phyloP scores from a whole-genome alignment of 2,329 filamentous ascomycete genomes.

The Colletotrichum filicis region DNA sequence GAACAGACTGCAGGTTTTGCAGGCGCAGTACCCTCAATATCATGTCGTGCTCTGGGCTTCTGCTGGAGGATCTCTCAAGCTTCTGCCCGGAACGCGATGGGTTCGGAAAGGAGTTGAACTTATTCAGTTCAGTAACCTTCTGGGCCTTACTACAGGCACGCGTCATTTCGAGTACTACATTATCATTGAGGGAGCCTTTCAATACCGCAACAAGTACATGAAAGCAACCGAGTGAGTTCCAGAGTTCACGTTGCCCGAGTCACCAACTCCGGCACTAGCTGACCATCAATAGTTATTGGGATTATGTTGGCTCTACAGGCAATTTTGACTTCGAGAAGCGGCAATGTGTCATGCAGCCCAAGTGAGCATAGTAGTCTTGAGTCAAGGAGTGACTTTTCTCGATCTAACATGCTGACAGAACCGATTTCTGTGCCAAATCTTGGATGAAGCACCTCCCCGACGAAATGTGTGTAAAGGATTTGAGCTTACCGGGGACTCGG shows the following conservation, averaged over 20 bases:
- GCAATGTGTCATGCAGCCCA: neutral
- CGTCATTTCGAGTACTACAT: neutral
- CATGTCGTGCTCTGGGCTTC: neutral
- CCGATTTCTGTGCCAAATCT: neutral
- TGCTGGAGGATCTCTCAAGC: neutral
- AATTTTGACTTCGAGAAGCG: neutral
- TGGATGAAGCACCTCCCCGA: slow-evolving; percentile 15
- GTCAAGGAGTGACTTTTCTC: too few species aligned
- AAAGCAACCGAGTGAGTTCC: neutral
- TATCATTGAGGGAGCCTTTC: neutral
- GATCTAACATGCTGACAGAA: neutral
- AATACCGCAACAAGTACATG: neutral
- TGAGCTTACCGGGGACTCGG: slow-evolving; percentile 12
- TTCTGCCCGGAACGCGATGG: slow-evolving; percentile 7
- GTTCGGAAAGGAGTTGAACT: neutral
- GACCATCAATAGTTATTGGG: neutral
- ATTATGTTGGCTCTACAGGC: neutral
- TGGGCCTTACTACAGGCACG: neutral
- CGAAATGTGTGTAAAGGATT: neutral
- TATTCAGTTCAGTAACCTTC: neutral
- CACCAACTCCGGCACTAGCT: neutral
- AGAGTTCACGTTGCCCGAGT: neutral
- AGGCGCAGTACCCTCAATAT: neutral
- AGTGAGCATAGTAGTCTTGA: neutral
- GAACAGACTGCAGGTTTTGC: neutral